phyloP scores from a whole-genome alignment of 768 basidiomycete species.

The Zangia roseola region DNA sequence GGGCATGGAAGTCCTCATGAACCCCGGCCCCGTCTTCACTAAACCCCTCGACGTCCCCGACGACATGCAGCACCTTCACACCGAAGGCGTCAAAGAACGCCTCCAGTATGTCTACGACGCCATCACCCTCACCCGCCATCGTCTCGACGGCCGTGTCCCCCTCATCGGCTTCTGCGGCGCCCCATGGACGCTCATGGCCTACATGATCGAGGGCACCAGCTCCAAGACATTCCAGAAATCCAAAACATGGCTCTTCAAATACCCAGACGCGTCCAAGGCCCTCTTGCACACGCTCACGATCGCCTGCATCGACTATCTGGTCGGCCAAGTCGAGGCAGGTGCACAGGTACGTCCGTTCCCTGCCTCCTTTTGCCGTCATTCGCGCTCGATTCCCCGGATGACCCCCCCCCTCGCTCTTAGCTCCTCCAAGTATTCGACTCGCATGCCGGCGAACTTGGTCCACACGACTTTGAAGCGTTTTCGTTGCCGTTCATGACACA shows the following conservation, averaged over 20 bases:
- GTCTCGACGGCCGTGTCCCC: constrained; percentile 84
- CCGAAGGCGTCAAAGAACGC: constrained; percentile 80
- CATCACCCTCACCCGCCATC: constrained; percentile 79
- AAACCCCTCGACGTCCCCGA: constrained; percentile 76
- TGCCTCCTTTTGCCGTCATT: background rate
- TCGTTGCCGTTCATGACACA: constrained; percentile 75
- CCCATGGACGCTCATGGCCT: constrained; percentile 97
- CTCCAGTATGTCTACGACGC: constrained; percentile 93
- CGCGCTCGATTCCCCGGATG: too few relatives aligned
- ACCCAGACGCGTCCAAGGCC: constrained; percentile 79
- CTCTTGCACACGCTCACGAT: constrained; percentile 81
- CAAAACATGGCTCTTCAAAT: constrained; percentile 93
- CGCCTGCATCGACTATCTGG: constrained; percentile 85
- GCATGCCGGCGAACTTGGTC: constrained; percentile 90
- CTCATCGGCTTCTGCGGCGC: constrained; percentile 97
- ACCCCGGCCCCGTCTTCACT: constrained; percentile 87
- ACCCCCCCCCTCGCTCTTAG: constrained; percentile 38
- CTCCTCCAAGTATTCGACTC: constrained; percentile 97
- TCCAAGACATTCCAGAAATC: constrained; percentile 87
- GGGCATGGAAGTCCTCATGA: constrained; percentile 96
- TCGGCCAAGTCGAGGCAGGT: constrained; percentile 92
- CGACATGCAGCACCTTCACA: constrained; percentile 62
- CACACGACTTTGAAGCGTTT: constrained; percentile 80
- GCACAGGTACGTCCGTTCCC: constrained; percentile 74
- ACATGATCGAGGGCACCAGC: constrained; percentile 97